A percentile compares a stretch with the other conserved stretches of the same genome.
Conservation (phyloP, 768 basidiomycete species). For the Gymnopilus junonius region DNA sequence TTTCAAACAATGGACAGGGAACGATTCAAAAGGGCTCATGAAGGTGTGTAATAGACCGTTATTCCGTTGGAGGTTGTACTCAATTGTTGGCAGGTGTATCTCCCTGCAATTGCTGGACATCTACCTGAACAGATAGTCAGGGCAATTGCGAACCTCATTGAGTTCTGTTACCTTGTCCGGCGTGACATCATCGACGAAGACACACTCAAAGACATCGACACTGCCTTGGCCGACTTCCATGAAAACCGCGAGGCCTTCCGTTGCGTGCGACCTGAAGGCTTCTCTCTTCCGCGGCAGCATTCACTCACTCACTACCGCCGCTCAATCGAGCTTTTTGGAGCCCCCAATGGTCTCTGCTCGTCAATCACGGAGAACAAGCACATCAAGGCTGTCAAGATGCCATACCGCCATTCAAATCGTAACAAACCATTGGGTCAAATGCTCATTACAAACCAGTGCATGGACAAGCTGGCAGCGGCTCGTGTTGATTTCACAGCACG, state of each 20-base stretch:
- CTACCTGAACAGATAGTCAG: constrained; percentile 29
- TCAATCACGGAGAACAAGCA: constrained; percentile 38
- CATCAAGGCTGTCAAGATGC: constrained; percentile 38
- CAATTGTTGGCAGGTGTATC: constrained; percentile 27
- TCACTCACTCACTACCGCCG: constrained; percentile 22
- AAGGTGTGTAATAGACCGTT: constrained; percentile 4
- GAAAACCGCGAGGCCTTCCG: constrained; percentile 21
- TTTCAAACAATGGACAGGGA: constrained; percentile 17
- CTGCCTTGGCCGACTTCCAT: constrained; percentile 25
- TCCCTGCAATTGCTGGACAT: constrained; percentile 32
- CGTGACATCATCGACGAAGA: constrained; percentile 20
- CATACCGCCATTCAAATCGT: constrained; percentile 35
- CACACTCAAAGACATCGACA: constrained; percentile 17
- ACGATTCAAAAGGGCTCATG: constrained; percentile 17
- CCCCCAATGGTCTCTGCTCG: constrained; percentile 33
- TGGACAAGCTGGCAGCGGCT: constrained; percentile 33
- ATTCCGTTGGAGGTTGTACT: too few species aligned
- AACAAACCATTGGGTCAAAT: constrained; percentile 39
- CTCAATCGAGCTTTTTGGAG: constrained; percentile 25
- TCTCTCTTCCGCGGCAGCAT: constrained; percentile 29
- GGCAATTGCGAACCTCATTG: constrained; percentile 25
- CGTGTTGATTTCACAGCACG: constrained; percentile 12
- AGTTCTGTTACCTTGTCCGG: constrained; percentile 36
- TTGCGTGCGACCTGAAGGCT: constrained; percentile 12
- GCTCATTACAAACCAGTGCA: constrained; percentile 33